A percentile compares a stretch with the other conserved stretches of the same genome.
Evolutionary conservation across 176 grass and related monocot genomes (phyloP).

Genomic region (Bromus sterilis): DNA sequence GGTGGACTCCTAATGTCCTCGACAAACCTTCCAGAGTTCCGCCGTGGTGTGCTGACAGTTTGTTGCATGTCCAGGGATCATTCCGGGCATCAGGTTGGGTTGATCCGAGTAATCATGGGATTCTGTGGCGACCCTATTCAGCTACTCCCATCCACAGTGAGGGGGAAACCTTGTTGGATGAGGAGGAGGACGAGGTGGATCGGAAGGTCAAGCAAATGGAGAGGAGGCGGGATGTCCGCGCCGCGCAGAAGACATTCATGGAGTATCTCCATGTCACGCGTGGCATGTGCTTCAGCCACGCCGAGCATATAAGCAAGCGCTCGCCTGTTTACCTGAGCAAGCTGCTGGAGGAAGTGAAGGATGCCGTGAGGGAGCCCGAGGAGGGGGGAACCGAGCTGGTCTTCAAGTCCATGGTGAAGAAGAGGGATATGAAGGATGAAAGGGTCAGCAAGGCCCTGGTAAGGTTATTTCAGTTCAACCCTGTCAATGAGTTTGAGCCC

Average conservation of each 20-base stretch:
- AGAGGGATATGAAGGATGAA: slow-evolving; percentile 26
- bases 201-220: neutral
- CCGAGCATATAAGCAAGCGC: slow-evolving; percentile 55
- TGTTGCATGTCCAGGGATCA: neutral
- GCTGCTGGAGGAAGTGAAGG: slow-evolving; percentile 48
- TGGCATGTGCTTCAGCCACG: slow-evolving; percentile 30
- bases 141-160: neutral
- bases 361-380: slow-evolving; percentile 19
- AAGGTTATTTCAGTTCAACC: slow-evolving; percentile 41
- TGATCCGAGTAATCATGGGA: neutral
- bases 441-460: slow-evolving; percentile 21
- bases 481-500: slow-evolving; percentile 64
- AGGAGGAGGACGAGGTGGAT: neutral
- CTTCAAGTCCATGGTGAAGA: slow-evolving; percentile 25
- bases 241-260: slow-evolving; percentile 32
- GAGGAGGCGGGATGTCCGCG: neutral
- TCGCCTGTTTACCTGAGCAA: slow-evolving; percentile 36
- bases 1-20: slow-evolving; percentile 1
- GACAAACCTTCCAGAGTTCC: neutral
- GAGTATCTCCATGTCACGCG: slow-evolving; percentile 59
- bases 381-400: neutral
- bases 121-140: slow-evolving; percentile 8
- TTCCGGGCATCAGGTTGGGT: neutral
- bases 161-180: neutral
- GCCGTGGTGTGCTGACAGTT: neutral